Evolutionary conservation across 2,329 filamentous ascomycete genomes (phyloP), one percentile per base, ranked within the genome.

Genomic region (Penicillium sp.): DNA sequence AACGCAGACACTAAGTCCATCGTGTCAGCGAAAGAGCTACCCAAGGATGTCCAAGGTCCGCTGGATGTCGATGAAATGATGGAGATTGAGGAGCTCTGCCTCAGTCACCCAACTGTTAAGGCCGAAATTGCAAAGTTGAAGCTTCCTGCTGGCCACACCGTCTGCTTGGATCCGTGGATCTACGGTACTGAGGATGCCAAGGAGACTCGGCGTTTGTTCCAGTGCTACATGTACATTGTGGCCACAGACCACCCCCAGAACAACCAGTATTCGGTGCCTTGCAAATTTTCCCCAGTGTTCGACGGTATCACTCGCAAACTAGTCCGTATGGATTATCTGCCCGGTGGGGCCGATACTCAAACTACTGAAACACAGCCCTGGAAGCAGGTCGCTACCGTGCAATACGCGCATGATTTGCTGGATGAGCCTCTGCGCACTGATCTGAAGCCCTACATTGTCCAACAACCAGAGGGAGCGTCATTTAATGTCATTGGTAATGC

Each of bases 151-250:
- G 83, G 82, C 19, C 77, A 82, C 7, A 78, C 78, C 1, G 76
- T 87, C 19, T 80, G 84, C 58, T 77, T 79, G 48, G 84, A 86
- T 59, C 83, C 83, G 0, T 91, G 88, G 88, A 89, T 89, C 36
- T 91, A 90, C 59, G 84, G 81, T 69, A 73, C 69, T 0, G 74
- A 76, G 5, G 68, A 74, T 43, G 58, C 63, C 16, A 73, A 75
- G 5, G 74, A 76, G 51, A 64, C 62, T 6, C 71, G 74, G 5
- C 73, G 74, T 1, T 45, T 76, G 49, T 70, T 72, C 57, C 74
- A 76, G 59, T 75, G 71, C 56, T 76, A 75, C 55, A 73, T 76
- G 71, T 76, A 74, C 42, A 64, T 74, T 12, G 67, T 73, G 16
- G 64, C 62, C 11, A 64, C 63, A 2, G 67, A 74, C 44, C 72